A percentile compares a stretch with the other conserved stretches of the same genome.
These are phyloP conservation scores for Ganoderma leucocontextum DNA, from an alignment of 1,284 basidiomycete genomes.

Conservation along the genomic window DNA sequence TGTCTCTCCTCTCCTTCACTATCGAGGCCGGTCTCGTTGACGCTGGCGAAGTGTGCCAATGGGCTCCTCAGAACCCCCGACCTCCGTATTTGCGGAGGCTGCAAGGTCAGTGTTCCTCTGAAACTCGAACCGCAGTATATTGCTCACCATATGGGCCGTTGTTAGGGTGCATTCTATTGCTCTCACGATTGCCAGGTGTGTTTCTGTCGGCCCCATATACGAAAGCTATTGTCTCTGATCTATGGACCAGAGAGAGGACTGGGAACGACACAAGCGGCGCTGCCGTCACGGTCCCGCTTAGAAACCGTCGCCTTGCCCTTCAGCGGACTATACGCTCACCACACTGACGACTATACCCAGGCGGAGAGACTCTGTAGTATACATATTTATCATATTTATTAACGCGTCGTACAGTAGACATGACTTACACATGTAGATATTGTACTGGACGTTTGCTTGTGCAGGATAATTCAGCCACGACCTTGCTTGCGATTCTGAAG, in stretches of 20 bases:
- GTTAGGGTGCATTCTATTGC: slow-evolving; percentile 38
- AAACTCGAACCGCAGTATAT: neutral
- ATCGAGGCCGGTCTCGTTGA: neutral
- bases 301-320: neutral
- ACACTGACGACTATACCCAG: neutral
- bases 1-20: neutral
- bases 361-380: neutral
- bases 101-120: slow-evolving; percentile 20
- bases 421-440: neutral
- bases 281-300: slow-evolving; percentile 16
- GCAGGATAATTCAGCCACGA: neutral
- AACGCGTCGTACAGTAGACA: neutral
- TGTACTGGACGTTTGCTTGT: neutral
- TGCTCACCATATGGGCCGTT: neutral
- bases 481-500: neutral
- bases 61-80: slow-evolving; percentile 24
- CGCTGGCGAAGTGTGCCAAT: slow-evolving; percentile 13
- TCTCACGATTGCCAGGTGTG: slow-evolving; percentile 35
- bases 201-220: neutral
- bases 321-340: neutral
- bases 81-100: slow-evolving; percentile 24
- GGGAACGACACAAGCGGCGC: slow-evolving; percentile 30
- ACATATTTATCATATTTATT: slow-evolving; percentile 9
- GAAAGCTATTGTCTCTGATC: neutral
- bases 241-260: slow-evolving; percentile 29